phyloP scores from a whole-genome alignment of 2,329 filamentous ascomycete species.

The Curvularia spicifera region DNA sequence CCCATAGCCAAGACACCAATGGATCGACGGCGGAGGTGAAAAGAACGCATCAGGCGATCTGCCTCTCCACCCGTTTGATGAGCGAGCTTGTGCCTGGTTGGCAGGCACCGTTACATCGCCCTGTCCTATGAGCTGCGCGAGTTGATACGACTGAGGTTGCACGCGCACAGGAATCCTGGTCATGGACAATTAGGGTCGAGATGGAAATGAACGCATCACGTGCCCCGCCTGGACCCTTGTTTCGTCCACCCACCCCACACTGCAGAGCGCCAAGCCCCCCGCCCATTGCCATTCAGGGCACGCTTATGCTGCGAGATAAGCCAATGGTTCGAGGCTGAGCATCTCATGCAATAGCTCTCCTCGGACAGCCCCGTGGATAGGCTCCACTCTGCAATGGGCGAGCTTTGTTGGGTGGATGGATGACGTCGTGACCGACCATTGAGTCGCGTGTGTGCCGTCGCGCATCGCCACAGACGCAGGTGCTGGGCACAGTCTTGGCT shows the following conservation, averaged over 20 bases:
- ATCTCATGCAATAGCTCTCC: not conserved
- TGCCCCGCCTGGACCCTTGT: conserved; percentile 7
- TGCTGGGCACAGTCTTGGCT: conserved; percentile 22
- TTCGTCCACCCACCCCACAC: conserved; percentile 8
- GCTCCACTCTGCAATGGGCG: conserved; percentile 6
- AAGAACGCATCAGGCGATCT: conserved; percentile 15
- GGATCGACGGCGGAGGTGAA: conserved; percentile 9
- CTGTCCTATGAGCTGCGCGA: no score
- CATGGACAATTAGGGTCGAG: not conserved
- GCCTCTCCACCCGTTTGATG: not conserved
- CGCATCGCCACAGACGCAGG: conserved; percentile 11
- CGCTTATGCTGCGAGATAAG: not conserved
- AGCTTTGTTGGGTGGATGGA: conserved; percentile 1
- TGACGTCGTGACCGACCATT: conserved; percentile 27
- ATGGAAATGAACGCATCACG: conserved; percentile 8
- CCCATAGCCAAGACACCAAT: conserved; percentile 9
- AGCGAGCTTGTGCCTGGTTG: not conserved
- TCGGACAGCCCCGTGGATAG: not conserved
- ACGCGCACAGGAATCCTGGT: no score
- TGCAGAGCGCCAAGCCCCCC: conserved; percentile 5
- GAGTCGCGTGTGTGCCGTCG: conserved; percentile 16
- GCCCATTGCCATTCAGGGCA: not conserved
- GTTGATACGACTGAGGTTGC: no score
- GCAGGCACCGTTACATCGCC: not conserved
- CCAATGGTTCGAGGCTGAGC: conserved; percentile 18